Evolutionary conservation across 805 yeast species (phyloP), one percentile per base, ranked within the genome.

Genomic region (Lipomyces spencermartinsiae): DNA sequence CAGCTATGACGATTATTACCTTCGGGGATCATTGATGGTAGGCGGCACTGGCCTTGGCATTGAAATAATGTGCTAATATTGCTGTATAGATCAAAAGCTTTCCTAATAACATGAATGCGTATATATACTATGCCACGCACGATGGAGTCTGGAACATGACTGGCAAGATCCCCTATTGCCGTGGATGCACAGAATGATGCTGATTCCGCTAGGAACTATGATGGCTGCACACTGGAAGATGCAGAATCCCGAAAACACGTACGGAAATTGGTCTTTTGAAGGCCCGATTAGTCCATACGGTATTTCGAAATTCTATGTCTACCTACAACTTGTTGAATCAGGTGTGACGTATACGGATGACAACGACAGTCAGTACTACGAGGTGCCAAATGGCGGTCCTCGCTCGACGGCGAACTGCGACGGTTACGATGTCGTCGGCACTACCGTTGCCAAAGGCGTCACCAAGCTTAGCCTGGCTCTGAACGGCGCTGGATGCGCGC

Each of bases 201-300:
- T 12, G n/a, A 25, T 53, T 25, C 8, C 31, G 9, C 1, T 53
- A 53, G 56, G 56, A 3, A 25, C 56, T 29, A 25, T 8, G 8
- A 53, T 53, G 8, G 19, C 56, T 29, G 56, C 25, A 19, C 56
- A 53, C n/a, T 53, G 56, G 56, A n/a, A 53, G 56, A 16, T 7
- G 33, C 22, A 51, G 14, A 51, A 51, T 51, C 4, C 56, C 29
- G 56, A 51, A 8, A 22, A 19, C 56, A 51, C 56, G 16, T 51
- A 51, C 31, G 56, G 56, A 51, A 51, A 51, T 12, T 51, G 56
- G 56, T 22, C 56, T 22, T 51, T 51, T 16, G 12, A 16, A 1
- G 56, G 56, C 14, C 25, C 56, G 14, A 14, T 51, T 19, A 19
- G 31, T 51, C 56, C 56, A 14, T 51, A 51, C 7, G 56, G 56